Evolutionary conservation across 2,329 filamentous ascomycete genomes (phyloP).

Genomic region (Geosmithia flava): DNA sequence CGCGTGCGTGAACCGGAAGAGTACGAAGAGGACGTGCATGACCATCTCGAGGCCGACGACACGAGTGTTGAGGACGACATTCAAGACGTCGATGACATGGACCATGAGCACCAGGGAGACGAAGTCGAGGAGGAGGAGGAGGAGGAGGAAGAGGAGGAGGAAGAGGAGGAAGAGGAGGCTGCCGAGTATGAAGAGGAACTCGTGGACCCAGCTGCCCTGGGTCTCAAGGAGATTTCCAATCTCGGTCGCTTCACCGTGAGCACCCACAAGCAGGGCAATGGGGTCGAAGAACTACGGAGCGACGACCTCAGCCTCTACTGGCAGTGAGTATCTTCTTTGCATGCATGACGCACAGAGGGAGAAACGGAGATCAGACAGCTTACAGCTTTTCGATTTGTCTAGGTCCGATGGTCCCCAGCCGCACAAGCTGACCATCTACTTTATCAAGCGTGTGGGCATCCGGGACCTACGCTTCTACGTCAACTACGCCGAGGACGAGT

Average conservation of each 20-base stretch:
- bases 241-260: constrained; percentile 75
- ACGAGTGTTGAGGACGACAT: constrained; percentile 6
- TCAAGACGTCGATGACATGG: constrained; percentile 11
- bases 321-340: constrained; percentile 45
- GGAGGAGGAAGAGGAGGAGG: constrained; percentile 22
- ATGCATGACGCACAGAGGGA: no score
- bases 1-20: constrained; percentile 2
- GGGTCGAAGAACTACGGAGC: constrained; percentile 62
- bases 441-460: constrained; percentile 71
- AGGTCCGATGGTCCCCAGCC: constrained; percentile 77
- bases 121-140: constrained; percentile 23
- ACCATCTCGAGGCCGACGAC: constrained; percentile 18
- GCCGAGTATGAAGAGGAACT: constrained; percentile 19
- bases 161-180: constrained; percentile 23
- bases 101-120: constrained; percentile 14
- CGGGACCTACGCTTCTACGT: constrained; percentile 72
- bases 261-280: constrained; percentile 69
- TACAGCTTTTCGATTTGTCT: not conserved
- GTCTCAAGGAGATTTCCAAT: constrained; percentile 75
- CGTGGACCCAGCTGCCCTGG: constrained; percentile 36
- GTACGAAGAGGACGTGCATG: constrained; percentile 10
- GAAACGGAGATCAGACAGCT: not conserved
- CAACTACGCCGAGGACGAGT: constrained; percentile 87
- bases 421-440: constrained; percentile 73
- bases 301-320: constrained; percentile 65